A percentile compares a stretch with the other conserved stretches of the same genome.
Evolutionary conservation across 257 asterid species (phyloP).

Genomic region (Ilex aquifolium): DNA sequence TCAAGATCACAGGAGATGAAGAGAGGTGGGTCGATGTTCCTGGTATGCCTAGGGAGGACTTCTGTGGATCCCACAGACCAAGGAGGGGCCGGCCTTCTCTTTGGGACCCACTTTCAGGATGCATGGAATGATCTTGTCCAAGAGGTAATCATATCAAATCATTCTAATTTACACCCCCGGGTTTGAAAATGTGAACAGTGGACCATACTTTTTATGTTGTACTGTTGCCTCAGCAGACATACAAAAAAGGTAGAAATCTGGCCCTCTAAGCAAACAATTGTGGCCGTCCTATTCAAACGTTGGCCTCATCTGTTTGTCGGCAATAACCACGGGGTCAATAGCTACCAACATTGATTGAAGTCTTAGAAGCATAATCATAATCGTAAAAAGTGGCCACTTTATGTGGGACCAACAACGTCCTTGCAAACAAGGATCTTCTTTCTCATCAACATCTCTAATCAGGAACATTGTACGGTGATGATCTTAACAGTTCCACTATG

Average conservation of each 20-base stretch:
- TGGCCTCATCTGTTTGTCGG: too few relatives aligned
- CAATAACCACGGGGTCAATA: too few relatives aligned
- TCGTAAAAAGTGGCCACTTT: background rate
- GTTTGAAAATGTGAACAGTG: too few relatives aligned
- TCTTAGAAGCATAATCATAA: background rate
- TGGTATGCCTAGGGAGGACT: slow-evolving; percentile 84
- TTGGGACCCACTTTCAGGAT: slow-evolving; percentile 91
- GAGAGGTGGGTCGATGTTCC: slow-evolving; percentile 90
- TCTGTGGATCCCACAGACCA: slow-evolving; percentile 78
- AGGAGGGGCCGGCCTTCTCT: slow-evolving; percentile 94
- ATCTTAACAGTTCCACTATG: background rate
- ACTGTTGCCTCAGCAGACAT: background rate
- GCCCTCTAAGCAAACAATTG: too few relatives aligned
- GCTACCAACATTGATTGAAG: too few relatives aligned
- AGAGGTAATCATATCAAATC: slow-evolving; percentile 45
- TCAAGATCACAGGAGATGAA: slow-evolving; percentile 72
- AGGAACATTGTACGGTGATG: background rate
- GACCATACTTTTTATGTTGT: background rate
- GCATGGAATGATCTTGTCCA: slow-evolving; percentile 98
- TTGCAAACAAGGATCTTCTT: background rate
- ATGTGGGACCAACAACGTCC: background rate
- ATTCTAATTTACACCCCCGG: background rate
- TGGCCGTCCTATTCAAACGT: too few relatives aligned
- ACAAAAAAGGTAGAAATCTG: too few relatives aligned
- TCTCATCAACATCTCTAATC: background rate